Base-by-base conservation (phyloP, 371 early-diverging fungal genomes). In the Funneliformis caledonium region DNA sequence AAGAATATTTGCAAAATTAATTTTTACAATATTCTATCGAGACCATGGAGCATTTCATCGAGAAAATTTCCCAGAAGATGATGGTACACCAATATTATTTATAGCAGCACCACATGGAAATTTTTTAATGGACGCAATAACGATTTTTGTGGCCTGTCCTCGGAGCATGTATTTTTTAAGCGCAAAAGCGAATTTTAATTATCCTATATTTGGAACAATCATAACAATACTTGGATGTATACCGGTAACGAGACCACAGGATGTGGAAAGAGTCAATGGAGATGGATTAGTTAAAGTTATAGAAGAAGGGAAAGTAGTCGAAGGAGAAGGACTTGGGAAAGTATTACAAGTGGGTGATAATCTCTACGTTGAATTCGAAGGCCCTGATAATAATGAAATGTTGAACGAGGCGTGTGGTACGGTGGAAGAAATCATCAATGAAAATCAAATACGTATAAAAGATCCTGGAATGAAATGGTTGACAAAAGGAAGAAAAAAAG, bases 151-250 rank as follows among this genome's bases (percentile, higher is more conserved):
- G 0, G 81, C 84, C 3, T 85, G 79, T 69, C 86, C 86, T 3
- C 84, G 86, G 1, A 82, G 83, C 60, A 83, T 85, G n/a, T 86
- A 85, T 22, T 86, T 86, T 43, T 52, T 86, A 45, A 86, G 85
- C 81, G 85, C 86, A 26, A 52, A 56, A 48, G 14, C 80, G 48
- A 72, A 70, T 33, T 69, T 80, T 33, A 43, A 70, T 43, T 82
- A 85, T 45, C 86, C 86, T n/a, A 82, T 84, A 64, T 86, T 86
- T 76, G 86, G 86, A 9, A 83, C 84, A n/a, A 82, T 86, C 52
- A 85, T 85, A n/a, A 78, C 67, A 37, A 76, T 82, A 60, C 80
- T 86, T 78, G 86, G 86, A 31, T 82, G 85, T 22, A 86, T 86
- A 65, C 86, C 86, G 11, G 86, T 86, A 8, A 75, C 81, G 16